Percentiles rank a stretch among this genome's conserved stretches.
Conservation (phyloP, 768 basidiomycete species). For the Auricularia cornea region DNA sequence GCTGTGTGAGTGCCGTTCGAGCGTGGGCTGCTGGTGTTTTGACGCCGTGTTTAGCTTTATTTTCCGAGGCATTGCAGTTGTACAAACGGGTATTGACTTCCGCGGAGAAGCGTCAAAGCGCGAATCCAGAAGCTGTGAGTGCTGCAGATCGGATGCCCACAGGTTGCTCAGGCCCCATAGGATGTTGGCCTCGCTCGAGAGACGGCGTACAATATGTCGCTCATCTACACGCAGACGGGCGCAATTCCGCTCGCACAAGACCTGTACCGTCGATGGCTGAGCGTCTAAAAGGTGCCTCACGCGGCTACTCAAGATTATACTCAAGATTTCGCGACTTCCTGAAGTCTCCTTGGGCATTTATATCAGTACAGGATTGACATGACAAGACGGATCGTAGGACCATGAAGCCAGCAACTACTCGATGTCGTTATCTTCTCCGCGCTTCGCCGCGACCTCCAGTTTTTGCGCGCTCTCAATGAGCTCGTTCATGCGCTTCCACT, state of each 20-base stretch:
- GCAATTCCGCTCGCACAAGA: slow-evolving; percentile 60
- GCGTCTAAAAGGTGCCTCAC: slow-evolving; percentile 46
- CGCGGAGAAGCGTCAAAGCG: slow-evolving; percentile 34
- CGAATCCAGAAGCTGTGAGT: neutral
- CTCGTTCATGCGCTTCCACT: slow-evolving; percentile 61
- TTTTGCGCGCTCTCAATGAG: slow-evolving; percentile 69
- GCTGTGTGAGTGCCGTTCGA: slow-evolving; percentile 46
- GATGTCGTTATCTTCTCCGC: slow-evolving; percentile 30
- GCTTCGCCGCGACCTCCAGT: slow-evolving; percentile 45
- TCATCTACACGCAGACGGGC: slow-evolving; percentile 75
- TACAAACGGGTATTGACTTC: slow-evolving; percentile 69
- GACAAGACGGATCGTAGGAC: too few relatives aligned
- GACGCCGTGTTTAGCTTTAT: slow-evolving; percentile 45
- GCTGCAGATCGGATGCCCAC: neutral
- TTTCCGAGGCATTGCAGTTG: slow-evolving; percentile 74
- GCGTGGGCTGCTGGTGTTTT: neutral
- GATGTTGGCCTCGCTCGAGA: slow-evolving; percentile 54
- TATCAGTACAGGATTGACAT: neutral
- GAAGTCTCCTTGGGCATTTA: neutral
- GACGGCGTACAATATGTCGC: slow-evolving; percentile 80
- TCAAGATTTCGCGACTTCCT: neutral
- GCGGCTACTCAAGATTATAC: too few relatives aligned
- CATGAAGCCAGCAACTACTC: neutral
- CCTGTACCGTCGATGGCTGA: slow-evolving; percentile 76
- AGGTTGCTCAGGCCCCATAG: too few relatives aligned